Evolutionary conservation across 805 yeast species (phyloP), one percentile per base, ranked within the genome.

Genomic region (Myxozyma vanderwaltii): DNA sequence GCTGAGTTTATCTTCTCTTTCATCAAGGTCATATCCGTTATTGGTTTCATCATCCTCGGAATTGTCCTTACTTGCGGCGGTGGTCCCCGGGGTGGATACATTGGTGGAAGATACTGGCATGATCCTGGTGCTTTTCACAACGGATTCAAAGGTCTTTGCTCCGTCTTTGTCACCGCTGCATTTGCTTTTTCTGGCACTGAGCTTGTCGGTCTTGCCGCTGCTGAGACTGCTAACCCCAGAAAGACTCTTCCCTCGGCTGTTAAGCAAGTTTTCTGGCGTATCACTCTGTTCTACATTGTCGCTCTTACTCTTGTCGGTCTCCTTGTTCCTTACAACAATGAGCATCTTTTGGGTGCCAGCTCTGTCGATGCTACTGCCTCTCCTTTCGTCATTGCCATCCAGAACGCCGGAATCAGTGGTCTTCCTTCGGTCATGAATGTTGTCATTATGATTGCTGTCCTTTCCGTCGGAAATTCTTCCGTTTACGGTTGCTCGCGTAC

Each of bases 181-280:
- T 88, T 86, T 71, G 81, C 89, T 10, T 88, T 83, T 69, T 82
- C 87, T 41, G 92, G 92, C 59, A 81, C 89, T 17, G 94, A 88
- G 73, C 76, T 88, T 66, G 81, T 82, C 40, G 89, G 90, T 51
- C 77, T 88, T 41, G 87, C 91, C 10, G 88, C 91, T 33, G 91
- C 91, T 7, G 95, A 88, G 72, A 79, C 89, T 24, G 80, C 74
- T 36, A 82, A 86, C 71, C 92, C 94, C 47, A 77, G 86, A 66
- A 77, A 77, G 56, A 74, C 87, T 1, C 79, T 87, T 56, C 94
- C 92, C 38, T 79, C 80, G 51, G 91, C 92, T 44, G 82, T 86
- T 59, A 88, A 87, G 73, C 91, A 88, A 75, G 89, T 87, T 2
- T 86, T 89, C 75, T 88, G 92, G 91, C 80, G 94, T 74, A 85